A percentile compares a stretch with the other conserved stretches of the same genome.
Evolutionary conservation across 2,329 filamentous ascomycete species (phyloP).

Genomic region (Chrysosporium queenslandicum): DNA sequence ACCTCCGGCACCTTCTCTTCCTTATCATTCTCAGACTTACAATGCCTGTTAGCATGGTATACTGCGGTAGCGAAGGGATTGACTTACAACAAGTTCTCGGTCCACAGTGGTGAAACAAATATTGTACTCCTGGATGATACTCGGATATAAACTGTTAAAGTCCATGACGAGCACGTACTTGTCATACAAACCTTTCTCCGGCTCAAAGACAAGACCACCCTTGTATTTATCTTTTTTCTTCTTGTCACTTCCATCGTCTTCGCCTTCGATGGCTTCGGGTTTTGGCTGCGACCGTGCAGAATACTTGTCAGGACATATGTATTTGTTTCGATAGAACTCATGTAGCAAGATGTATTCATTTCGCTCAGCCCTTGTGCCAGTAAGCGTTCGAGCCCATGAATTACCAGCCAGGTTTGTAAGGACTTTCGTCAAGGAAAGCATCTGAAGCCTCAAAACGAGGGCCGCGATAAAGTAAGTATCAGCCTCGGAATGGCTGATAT

Average conservation of each 20-base stretch:
- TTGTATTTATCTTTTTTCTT: conserved; percentile 99
- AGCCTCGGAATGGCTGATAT: conserved; percentile 83
- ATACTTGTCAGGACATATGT: conserved; percentile 94
- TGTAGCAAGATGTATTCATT: conserved; percentile 99
- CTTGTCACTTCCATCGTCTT: conserved; percentile 57
- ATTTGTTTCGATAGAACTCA: conserved; percentile 93
- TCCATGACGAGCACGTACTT: conserved; percentile 99
- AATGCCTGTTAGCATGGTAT: conserved; percentile 16
- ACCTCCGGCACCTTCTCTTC: conserved; percentile 86
- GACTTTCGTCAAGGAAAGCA: conserved; percentile 87
- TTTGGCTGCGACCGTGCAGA: conserved; percentile 66
- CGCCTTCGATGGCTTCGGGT: conserved; percentile 59
- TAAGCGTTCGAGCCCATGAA: conserved; percentile 93
- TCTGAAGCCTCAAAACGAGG: conserved; percentile 76
- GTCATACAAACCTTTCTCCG: conserved; percentile 94
- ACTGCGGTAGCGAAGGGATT: not conserved
- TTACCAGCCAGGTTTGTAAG: conserved; percentile 95
- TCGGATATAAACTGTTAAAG: conserved; percentile 97
- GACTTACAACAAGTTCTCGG: conserved; percentile 56
- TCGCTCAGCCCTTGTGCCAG: conserved; percentile 88
- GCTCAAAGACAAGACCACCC: conserved; percentile 95
- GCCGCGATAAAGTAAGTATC: conserved; percentile 96
- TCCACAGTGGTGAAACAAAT: conserved; percentile 99
- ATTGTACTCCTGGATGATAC: conserved; percentile 98
- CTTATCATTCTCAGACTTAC: conserved; percentile 52